A percentile compares a stretch with the other conserved stretches of the same genome.
phyloP scores from a whole-genome alignment of 805 yeast genomes.

The Candida rishiriensis region DNA sequence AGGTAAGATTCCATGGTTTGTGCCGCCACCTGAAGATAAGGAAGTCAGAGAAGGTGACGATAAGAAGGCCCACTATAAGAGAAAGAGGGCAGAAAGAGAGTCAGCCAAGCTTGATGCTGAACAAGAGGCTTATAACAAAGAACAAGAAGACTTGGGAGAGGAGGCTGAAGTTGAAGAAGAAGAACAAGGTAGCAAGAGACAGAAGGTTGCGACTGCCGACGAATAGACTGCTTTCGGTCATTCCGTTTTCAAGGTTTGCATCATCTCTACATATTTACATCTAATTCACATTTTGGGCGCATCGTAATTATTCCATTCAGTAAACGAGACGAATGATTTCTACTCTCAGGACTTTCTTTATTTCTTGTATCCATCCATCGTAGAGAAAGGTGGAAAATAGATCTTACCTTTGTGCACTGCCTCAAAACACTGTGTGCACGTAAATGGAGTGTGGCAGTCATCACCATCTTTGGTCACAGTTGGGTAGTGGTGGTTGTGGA shows the following conservation, averaged over 20 bases:
- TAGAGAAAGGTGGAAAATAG: too few relatives aligned
- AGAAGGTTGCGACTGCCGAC: constrained; percentile 3
- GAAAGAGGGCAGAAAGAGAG: constrained; percentile 49
- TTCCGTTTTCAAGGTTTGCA: background rate
- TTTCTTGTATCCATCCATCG: too few relatives aligned
- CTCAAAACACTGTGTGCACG: background rate
- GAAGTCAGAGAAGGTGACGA: constrained; percentile 55
- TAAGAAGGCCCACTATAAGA: constrained; percentile 48
- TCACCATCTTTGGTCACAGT: too few relatives aligned
- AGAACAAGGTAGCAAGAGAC: constrained; percentile 1
- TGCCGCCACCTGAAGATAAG: constrained; percentile 80
- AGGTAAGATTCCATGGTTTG: constrained; percentile 98
- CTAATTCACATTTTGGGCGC: background rate
- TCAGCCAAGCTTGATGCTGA: constrained; percentile 28
- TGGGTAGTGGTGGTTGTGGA: too few relatives aligned
- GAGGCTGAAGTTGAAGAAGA: constrained; percentile 22
- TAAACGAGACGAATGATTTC: background rate
- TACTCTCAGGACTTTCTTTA: too few relatives aligned
- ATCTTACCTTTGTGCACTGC: too few relatives aligned
- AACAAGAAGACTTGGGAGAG: constrained; percentile 19
- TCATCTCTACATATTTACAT: too few relatives aligned
- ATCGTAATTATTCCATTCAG: background rate
- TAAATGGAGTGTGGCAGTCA: background rate
- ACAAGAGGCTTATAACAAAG: constrained; percentile 23
- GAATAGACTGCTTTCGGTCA: constrained; percentile 7